Evolutionary conservation across 345 rosid species (phyloP).

Genomic region (Arabis hirsuta): DNA sequence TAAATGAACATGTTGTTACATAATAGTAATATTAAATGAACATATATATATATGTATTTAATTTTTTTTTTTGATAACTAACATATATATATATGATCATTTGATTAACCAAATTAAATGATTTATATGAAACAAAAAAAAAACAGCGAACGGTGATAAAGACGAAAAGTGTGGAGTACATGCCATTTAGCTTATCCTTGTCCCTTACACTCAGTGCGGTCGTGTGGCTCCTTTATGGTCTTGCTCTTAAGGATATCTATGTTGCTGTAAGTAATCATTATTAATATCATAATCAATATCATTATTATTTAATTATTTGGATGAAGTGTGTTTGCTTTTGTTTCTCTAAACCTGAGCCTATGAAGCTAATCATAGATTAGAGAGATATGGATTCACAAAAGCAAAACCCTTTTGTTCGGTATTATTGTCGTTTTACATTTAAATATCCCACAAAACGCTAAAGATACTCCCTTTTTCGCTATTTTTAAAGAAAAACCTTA

Average conservation of each 20-base stretch:
- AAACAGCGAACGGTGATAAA: slow-evolving; percentile 53
- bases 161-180: slow-evolving; percentile 72
- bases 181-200: slow-evolving; percentile 63
- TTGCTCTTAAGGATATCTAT: slow-evolving; percentile 52
- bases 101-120: background rate
- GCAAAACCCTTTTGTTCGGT: slow-evolving; percentile 42
- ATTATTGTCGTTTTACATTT: slow-evolving; percentile 36
- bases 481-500: slow-evolving; percentile 25
- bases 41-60: too few relatives aligned
- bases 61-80: too few relatives aligned
- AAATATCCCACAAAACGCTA: slow-evolving; percentile 27
- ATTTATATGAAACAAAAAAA: background rate
- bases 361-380: slow-evolving; percentile 36
- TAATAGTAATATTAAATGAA: too few relatives aligned
- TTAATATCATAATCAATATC: slow-evolving; percentile 24
- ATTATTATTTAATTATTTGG: background rate
- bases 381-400: slow-evolving; percentile 31
- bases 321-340: slow-evolving; percentile 40
- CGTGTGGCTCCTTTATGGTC: slow-evolving; percentile 62
- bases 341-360: slow-evolving; percentile 37
- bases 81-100: background rate
- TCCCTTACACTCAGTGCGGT: slow-evolving; percentile 61
- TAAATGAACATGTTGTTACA: background rate
- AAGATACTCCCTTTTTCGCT: slow-evolving; percentile 20
- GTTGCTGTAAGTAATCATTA: slow-evolving; percentile 51